Conservation (phyloP, 768 basidiomycete species). For the Trichaptum fuscoviolaceum region DNA sequence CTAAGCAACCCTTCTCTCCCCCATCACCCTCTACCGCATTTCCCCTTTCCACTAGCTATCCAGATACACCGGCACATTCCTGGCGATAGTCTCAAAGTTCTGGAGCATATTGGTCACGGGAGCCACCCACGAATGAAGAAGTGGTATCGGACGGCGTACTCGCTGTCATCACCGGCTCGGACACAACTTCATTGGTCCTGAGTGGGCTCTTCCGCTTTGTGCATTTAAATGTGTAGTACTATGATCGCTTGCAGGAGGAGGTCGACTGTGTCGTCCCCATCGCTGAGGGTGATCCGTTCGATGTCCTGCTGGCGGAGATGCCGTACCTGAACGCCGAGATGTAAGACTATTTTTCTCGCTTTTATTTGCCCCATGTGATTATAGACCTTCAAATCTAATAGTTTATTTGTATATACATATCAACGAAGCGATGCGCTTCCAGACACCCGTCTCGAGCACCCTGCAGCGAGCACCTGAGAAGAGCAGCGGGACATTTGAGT, state of each 20-base stretch:
- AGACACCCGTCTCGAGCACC: no score
- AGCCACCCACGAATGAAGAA: constrained; percentile 25
- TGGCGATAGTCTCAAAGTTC: constrained; percentile 24
- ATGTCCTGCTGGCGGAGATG: constrained; percentile 23
- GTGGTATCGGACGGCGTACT: constrained; percentile 33
- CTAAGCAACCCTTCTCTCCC: constrained; percentile 25
- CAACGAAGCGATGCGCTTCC: no score
- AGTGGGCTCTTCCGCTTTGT: constrained; percentile 35
- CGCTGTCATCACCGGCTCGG: constrained; percentile 41
- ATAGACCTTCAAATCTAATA: no score
- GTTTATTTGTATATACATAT: no score
- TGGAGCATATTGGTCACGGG: constrained; percentile 25
- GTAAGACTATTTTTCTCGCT: constrained; percentile 13
- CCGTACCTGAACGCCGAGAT: constrained; percentile 31
- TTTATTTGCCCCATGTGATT: no score
- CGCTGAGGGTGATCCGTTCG: constrained; percentile 25
- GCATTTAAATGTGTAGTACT: constrained; percentile 31
- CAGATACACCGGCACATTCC: constrained; percentile 28
- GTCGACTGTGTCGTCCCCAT: constrained; percentile 35
- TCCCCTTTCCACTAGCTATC: constrained; percentile 36
- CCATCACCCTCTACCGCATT: constrained; percentile 29
- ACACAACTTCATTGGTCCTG: constrained; percentile 40
- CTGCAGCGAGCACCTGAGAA: no score
- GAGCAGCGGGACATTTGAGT: no score
- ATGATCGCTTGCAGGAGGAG: constrained; percentile 34